Conservation (phyloP, 1,139 yeast genomes). For the Hansenula sp. region DNA sequence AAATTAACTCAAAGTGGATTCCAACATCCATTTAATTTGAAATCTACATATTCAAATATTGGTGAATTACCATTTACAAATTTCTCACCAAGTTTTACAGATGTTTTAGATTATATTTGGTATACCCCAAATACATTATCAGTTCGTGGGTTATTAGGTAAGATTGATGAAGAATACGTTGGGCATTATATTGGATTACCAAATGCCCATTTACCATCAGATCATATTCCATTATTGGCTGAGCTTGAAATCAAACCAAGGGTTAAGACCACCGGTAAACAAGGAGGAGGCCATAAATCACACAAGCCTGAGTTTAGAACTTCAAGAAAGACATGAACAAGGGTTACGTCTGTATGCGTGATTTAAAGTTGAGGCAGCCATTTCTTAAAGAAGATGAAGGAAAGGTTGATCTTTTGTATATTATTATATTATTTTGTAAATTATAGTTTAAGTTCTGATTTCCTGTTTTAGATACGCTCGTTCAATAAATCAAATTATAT, state of each 20-base stretch:
- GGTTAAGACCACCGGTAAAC: conserved; percentile 18
- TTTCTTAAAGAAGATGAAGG: too few species aligned
- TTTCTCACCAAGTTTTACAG: conserved; percentile 88
- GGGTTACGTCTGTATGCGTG: too few species aligned
- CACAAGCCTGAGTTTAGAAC: conserved; percentile 21
- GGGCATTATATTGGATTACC: conserved; percentile 87
- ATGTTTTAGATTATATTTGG: conserved; percentile 95
- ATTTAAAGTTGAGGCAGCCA: too few species aligned
- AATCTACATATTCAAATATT: conserved; percentile 78
- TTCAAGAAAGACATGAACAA: conserved; percentile 23
- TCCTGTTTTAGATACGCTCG: too few species aligned
- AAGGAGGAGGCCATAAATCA: conserved; percentile 6
- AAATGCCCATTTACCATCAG: conserved; percentile 90
- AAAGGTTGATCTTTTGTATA: too few species aligned
- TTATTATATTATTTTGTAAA: too few species aligned
- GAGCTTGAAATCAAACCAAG: conserved; percentile 68
- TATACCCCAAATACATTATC: conserved; percentile 74
- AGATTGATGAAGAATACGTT: conserved; percentile 74
- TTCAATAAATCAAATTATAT: too few species aligned
- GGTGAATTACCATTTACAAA: conserved; percentile 95
- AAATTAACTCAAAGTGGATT: conserved; percentile 87
- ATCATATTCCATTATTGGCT: conserved; percentile 82
- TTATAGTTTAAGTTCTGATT: too few species aligned
- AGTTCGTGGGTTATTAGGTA: conserved; percentile 84
- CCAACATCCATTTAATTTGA: conserved; percentile 73